These are phyloP conservation scores for Colletotrichum sp. DNA, from an alignment of 2,329 filamentous ascomycete species.

Conservation along the genomic window DNA sequence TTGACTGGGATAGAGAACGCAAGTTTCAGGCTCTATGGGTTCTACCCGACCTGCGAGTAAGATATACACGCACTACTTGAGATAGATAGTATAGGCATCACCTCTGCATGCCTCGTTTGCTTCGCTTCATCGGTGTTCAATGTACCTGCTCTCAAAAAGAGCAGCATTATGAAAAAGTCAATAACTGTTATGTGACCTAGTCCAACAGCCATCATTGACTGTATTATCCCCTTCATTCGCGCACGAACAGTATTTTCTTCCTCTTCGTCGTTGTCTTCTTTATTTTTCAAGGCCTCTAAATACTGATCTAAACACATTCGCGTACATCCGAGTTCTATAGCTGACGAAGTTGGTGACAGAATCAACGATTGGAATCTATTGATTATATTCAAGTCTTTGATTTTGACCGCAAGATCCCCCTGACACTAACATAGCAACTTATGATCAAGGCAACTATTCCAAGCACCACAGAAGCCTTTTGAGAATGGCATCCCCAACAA, in stretches of 20 bases:
- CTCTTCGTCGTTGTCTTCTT: background rate
- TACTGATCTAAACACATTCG: background rate
- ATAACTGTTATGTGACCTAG: background rate
- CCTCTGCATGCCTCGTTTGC: background rate
- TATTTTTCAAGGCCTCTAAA: background rate
- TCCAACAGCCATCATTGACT: too few species aligned
- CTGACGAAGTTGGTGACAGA: background rate
- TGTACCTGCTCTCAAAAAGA: background rate
- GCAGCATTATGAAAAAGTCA: background rate
- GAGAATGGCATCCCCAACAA: background rate
- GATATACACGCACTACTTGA: background rate
- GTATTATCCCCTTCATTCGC: too few species aligned
- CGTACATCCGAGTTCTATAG: background rate
- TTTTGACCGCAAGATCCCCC: background rate
- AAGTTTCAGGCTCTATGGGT: background rate
- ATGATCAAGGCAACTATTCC: background rate
- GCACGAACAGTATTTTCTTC: background rate
- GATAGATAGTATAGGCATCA: background rate
- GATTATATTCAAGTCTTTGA: background rate
- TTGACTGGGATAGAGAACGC: background rate
- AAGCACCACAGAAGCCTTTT: background rate
- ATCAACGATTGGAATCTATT: background rate
- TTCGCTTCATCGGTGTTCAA: background rate
- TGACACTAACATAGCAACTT: background rate
- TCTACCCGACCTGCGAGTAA: background rate